Evolutionary conservation across 768 basidiomycete species (phyloP), one percentile per base, ranked within the genome.

Genomic region (Hemileccinum rubropunctum): DNA sequence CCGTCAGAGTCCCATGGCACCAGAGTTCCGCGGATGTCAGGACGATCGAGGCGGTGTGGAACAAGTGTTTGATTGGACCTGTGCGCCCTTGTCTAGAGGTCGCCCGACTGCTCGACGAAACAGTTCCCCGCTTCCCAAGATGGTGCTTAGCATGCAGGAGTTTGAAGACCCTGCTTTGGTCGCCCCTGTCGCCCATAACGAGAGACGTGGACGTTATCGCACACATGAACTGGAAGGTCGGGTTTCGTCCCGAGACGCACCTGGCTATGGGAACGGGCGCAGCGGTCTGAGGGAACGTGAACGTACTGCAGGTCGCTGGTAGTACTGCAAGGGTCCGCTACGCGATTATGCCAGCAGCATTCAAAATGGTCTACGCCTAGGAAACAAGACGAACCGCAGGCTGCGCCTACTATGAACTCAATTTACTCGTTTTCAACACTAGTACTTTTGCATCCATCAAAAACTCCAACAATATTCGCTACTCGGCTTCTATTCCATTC

Each of bases 201-300:
- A 71, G 30, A 62, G 67, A 42, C 72, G 86, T 51, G 86, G 86
- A 13, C 75, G 85, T 6, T 69, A 77, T 48, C 72, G 78, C 47
- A 72, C 71, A 8, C 75, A 80, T 6, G 82, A 84, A 59, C 66
- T 85, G 45, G 76, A 78, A 37, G 77, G 71, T 2, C 53, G 69
- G 17, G 71, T 67, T 27, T 58, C 58, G 41, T 69, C 70, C 30
- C 67, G 67, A n/a, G 69, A 73, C 33, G 83, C 80, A 3, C 84
- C 84, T 33, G 85, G 85, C 9, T 81, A 69, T 51, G 85, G 84
- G 6, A 71, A 70, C 36, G 85, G 85, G 45, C 78, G 85, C 44
- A 87, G 84, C 55, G 86, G 85, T 7, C 64, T 88, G 43, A 54
- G 78, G 59, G 70, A 73, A 35, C 71, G 75, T 39, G 71, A 71